Conservation (phyloP, 2,329 filamentous ascomycete genomes). For the Sporothrix dimorphospora region DNA sequence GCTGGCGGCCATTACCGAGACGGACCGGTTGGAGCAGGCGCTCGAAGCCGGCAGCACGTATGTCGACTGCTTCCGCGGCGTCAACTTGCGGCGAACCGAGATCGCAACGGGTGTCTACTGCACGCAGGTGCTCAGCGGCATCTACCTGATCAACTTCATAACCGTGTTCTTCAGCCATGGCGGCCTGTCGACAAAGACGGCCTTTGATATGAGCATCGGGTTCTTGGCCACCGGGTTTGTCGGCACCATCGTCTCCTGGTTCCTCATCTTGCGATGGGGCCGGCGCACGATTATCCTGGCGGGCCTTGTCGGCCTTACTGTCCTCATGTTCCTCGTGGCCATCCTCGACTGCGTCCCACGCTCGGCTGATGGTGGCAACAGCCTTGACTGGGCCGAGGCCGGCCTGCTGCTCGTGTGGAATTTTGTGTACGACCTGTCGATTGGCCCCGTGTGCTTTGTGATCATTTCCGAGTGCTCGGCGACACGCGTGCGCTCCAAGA, state of each 20-base stretch:
- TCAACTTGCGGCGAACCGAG: conserved; percentile 56
- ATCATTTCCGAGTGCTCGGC: conserved; percentile 58
- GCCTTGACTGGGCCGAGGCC: conserved; percentile 51
- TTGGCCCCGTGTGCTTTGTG: conserved; percentile 55
- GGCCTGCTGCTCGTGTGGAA: conserved; percentile 58
- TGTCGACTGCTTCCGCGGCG: conserved; percentile 54
- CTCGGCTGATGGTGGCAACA: conserved; percentile 35
- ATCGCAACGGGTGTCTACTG: conserved; percentile 64
- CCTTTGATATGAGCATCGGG: conserved; percentile 60
- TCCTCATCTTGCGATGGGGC: conserved; percentile 53
- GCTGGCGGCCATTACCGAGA: conserved; percentile 61
- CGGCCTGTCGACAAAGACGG: conserved; percentile 48
- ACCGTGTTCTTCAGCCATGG: conserved; percentile 65
- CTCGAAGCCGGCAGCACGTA: conserved; percentile 55
- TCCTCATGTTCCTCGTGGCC: conserved; percentile 52
- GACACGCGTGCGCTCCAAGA: conserved; percentile 50
- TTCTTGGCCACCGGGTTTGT: conserved; percentile 55
- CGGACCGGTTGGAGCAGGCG: conserved; percentile 59
- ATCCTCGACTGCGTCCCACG: conserved; percentile 51
- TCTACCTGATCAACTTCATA: conserved; percentile 66
- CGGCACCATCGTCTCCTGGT: conserved; percentile 58
- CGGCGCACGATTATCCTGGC: conserved; percentile 54
- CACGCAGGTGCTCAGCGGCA: conserved; percentile 66
- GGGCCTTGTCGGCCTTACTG: conserved; percentile 49
- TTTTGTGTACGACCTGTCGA: conserved; percentile 56